Conservation (phyloP, 176 grass and related monocot genomes). For the Zea mays region DNA sequence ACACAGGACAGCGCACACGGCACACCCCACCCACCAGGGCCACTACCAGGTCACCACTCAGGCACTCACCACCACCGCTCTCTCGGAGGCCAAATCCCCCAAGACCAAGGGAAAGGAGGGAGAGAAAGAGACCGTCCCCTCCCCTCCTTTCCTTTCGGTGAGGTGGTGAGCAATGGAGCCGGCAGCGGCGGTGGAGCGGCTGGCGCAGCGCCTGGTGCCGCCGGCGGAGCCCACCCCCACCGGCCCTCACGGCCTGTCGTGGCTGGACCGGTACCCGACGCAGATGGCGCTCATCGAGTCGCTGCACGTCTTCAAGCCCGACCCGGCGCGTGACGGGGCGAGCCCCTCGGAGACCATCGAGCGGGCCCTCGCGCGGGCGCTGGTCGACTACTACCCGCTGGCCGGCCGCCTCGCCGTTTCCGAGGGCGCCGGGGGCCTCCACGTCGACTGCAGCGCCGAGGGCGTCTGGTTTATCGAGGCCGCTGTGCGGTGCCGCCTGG, state of each 20-base stretch:
- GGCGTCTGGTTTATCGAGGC: constrained; percentile 91
- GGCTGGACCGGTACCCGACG: constrained; percentile 93
- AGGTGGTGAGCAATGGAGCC: neutral
- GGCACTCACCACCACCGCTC: neutral
- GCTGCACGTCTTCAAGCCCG: constrained; percentile 77
- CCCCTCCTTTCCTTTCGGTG: no score
- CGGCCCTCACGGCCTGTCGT: constrained; percentile 60
- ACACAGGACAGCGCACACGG: neutral
- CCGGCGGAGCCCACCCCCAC: constrained; percentile 60
- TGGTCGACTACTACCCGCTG: constrained; percentile 72
- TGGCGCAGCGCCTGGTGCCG: constrained; percentile 59
- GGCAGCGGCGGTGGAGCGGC: constrained; percentile 49
- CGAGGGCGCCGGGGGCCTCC: constrained; percentile 42
- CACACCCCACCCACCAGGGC: neutral
- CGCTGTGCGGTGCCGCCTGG: constrained; percentile 41
- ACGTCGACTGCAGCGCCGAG: constrained; percentile 54
- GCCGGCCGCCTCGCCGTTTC: constrained; percentile 54
- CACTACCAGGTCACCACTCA: no score
- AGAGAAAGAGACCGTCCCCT: no score
- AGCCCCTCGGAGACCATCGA: constrained; percentile 40
- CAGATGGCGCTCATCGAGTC: constrained; percentile 97
- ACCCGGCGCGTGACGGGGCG: constrained; percentile 22
- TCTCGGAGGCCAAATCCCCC: no score
- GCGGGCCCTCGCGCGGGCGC: constrained; percentile 48
- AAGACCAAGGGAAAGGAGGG: no score